Evolutionary conservation across 257 asterid species (phyloP), one percentile per base, ranked within the genome.

Genomic region (Solanum verrucosum): DNA sequence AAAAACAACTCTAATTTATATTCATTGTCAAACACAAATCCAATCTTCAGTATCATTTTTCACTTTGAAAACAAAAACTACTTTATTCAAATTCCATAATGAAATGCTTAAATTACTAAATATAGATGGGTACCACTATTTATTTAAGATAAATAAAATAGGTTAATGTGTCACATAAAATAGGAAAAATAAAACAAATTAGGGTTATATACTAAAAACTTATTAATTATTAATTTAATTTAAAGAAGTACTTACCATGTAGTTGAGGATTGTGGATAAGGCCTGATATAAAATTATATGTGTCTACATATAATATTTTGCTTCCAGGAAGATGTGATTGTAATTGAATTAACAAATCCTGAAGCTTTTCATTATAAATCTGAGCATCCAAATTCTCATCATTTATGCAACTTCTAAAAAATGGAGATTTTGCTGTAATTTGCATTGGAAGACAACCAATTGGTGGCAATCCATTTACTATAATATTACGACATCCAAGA

Each of bases 401-500:
- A 13, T 46, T 18, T n/a, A 67, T 46, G 52, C 88, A 87, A 5
- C 8, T 87, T 87, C 77, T 74, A 15, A 11, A 4, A 33, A 87
- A 18, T 25, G 85, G 85, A 52, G 88, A 75, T 49, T 75, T 87
- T 29, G 83, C 49, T 73, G 88, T 87, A 73, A 75, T 44, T 37
- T 87, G 88, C 42, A 87, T 15, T 38, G 89, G 89, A 52, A 87
- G 70, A 49, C 89, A 87, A 0, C 89, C 89, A 6, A 87, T 65
- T 7, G 89, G 89, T 8, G 89, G 89, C 44, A 87, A 87, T 85
- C 89, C 89, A n/a, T 73, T 49, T 35, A 87, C 86, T 2, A 65
- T 38, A 20, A 87, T 60, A 16, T 35, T 83, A 14, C 89, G 87
- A 4, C 72, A 46, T 14, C 89, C 89, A 21, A 40, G 16, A 72